Conservation (phyloP, 805 yeast genomes). For the Pichia scutulata region DNA sequence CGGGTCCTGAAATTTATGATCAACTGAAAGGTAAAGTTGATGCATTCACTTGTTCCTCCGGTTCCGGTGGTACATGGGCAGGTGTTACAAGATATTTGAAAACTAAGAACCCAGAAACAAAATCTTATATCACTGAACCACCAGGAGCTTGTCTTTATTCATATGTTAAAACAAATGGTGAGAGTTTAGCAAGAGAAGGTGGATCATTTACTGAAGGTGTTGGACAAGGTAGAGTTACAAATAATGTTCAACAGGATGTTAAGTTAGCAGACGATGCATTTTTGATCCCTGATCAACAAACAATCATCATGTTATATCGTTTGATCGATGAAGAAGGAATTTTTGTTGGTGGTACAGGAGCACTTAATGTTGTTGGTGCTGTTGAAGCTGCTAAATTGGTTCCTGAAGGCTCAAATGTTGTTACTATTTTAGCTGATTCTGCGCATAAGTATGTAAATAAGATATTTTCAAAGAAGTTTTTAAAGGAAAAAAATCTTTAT, state of each 20-base stretch:
- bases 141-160: constrained; percentile 86
- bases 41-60: constrained; percentile 87
- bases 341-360: constrained; percentile 85
- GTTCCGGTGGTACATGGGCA: constrained; percentile 90
- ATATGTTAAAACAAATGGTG: constrained; percentile 64
- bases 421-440: constrained; percentile 82
- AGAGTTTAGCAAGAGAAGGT: constrained; percentile 64
- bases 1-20: constrained; percentile 91
- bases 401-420: constrained; percentile 77
- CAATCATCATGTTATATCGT: constrained; percentile 78
- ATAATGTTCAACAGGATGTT: constrained; percentile 67
- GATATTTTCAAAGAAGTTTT: constrained; percentile 71
- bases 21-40: constrained; percentile 76
- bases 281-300: constrained; percentile 67
- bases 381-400: constrained; percentile 61
- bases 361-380: constrained; percentile 88
- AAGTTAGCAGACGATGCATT: constrained; percentile 74
- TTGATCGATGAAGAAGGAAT: constrained; percentile 85
- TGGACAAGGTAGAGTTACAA: constrained; percentile 92
- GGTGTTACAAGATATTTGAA: constrained; percentile 78
- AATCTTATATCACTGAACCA: constrained; percentile 79
- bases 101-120: constrained; percentile 52
- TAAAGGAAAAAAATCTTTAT: constrained; percentile 58
- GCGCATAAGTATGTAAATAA: constrained; percentile 86
- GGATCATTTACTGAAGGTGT: constrained; percentile 92